Conservation (phyloP, 108 stramenopile genomes). For the Pseudonitzschia pungens region DNA sequence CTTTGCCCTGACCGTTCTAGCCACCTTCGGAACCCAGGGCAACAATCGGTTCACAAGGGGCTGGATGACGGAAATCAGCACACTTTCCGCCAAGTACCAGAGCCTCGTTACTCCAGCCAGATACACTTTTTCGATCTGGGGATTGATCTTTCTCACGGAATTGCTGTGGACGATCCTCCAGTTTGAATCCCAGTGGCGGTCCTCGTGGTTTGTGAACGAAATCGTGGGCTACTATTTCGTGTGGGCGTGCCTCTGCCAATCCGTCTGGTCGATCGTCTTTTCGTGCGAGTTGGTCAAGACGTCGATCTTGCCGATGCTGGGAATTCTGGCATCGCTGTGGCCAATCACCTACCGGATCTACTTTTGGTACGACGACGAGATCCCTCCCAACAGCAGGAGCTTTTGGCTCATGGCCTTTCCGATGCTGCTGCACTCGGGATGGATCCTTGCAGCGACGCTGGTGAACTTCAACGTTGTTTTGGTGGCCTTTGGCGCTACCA, state of each 20-base stretch:
- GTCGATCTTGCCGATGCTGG: slow-evolving; percentile 63
- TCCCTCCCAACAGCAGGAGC: slow-evolving; percentile 1
- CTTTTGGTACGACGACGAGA: neutral
- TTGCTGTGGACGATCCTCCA: slow-evolving; percentile 62
- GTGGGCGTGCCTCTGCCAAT: slow-evolving; percentile 49
- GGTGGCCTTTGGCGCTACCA: slow-evolving; percentile 37
- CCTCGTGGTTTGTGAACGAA: slow-evolving; percentile 39
- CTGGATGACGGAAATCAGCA: slow-evolving; percentile 37
- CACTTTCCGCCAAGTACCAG: slow-evolving; percentile 72
- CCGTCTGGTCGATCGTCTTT: slow-evolving; percentile 73
- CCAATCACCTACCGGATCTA: slow-evolving; percentile 16
- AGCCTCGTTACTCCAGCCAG: slow-evolving; percentile 75
- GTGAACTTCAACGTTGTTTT: slow-evolving; percentile 76
- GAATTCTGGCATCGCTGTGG: slow-evolving; percentile 30
- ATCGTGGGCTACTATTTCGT: slow-evolving; percentile 63
- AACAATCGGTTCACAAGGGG: neutral
- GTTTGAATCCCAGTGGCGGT: slow-evolving; percentile 10
- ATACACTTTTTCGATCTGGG: slow-evolving; percentile 79
- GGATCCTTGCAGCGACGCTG: slow-evolving; percentile 78
- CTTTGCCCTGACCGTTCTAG: neutral
- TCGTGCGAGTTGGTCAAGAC: slow-evolving; percentile 49
- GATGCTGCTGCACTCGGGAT: slow-evolving; percentile 72
- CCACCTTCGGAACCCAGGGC: neutral
- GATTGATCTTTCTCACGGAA: slow-evolving; percentile 73
- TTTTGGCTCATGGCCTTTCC: slow-evolving; percentile 57